Percentiles rank a stretch among this genome's conserved stretches.
phyloP scores from a whole-genome alignment of 768 basidiomycete genomes.

The Phlebiopsis gigantea region DNA sequence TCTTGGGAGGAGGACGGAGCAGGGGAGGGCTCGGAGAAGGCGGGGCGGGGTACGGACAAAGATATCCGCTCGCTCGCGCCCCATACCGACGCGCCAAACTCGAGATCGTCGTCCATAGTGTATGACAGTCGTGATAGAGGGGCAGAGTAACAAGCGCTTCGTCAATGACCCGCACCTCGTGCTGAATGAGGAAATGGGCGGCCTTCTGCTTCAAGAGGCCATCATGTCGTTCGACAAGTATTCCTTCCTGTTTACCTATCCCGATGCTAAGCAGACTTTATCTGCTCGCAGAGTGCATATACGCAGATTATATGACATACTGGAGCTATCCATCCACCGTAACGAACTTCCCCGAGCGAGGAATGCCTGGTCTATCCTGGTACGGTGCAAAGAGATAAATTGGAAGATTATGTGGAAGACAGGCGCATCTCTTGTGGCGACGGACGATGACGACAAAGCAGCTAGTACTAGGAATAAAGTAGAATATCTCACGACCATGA shows the following conservation, averaged over 20 bases:
- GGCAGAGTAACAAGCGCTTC: not conserved
- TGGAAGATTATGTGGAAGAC: conserved; percentile 72
- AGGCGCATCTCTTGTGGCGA: conserved; percentile 42
- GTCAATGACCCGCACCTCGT: not conserved
- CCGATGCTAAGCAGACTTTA: conserved; percentile 41
- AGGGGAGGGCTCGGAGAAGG: conserved; percentile 25
- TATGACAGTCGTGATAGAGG: not conserved
- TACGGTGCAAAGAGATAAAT: conserved; percentile 70
- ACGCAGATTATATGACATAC: conserved; percentile 66
- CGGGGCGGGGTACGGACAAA: conserved; percentile 25
- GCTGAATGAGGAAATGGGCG: not conserved
- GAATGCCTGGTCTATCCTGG: conserved; percentile 69
- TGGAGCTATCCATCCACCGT: conserved; percentile 67
- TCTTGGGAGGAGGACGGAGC: conserved; percentile 19
- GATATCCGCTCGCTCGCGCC: conserved; percentile 36
- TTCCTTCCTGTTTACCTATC: conserved; percentile 59
- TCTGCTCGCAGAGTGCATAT: conserved; percentile 68
- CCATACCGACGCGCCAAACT: conserved; percentile 74
- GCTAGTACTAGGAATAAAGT: conserved; percentile 33
- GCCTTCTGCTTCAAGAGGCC: not conserved
- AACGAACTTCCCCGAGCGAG: conserved; percentile 59
- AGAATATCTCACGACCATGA: conserved; percentile 64
- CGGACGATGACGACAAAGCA: conserved; percentile 19
- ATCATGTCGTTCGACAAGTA: conserved; percentile 2
- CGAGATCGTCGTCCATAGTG: conserved; percentile 66